Conservation (phyloP, 805 yeast species). For the Candida gorgasii region DNA sequence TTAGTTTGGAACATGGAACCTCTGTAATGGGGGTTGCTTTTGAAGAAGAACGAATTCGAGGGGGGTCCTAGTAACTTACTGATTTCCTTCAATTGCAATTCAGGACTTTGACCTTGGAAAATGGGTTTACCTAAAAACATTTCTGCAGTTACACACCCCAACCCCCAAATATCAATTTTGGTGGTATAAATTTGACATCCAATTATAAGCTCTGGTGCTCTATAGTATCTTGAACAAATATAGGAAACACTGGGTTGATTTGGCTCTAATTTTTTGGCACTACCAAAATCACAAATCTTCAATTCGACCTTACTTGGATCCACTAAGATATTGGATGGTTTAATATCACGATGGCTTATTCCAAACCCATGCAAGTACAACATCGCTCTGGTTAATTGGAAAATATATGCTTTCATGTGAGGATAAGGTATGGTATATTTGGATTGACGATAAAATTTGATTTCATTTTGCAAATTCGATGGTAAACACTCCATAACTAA, state of each 20-base stretch:
- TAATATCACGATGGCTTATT: conserved; percentile 81
- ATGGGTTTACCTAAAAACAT: conserved; percentile 89
- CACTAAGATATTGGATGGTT: conserved; percentile 78
- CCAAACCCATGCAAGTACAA: conserved; percentile 77
- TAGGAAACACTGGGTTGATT: conserved; percentile 90
- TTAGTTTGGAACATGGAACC: conserved; percentile 74
- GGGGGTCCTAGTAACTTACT: conserved; percentile 92
- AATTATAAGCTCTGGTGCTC: conserved; percentile 94
- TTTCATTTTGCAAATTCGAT: conserved; percentile 75
- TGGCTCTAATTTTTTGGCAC: conserved; percentile 76
- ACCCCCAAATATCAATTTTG: conserved; percentile 95
- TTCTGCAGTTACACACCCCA: conserved; percentile 96
- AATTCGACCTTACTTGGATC: conserved; percentile 67
- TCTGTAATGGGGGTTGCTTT: conserved; percentile 71
- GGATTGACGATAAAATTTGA: conserved; percentile 63
- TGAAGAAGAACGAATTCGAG: conserved; percentile 61
- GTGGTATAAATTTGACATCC: conserved; percentile 88
- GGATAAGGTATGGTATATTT: conserved; percentile 66
- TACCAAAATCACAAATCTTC: conserved; percentile 84
- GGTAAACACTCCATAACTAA: conserved; percentile 87
- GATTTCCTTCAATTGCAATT: conserved; percentile 85
- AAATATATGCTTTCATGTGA: conserved; percentile 74
- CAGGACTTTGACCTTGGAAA: conserved; percentile 92
- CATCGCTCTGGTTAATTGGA: conserved; percentile 83
- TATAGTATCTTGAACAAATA: conserved; percentile 91